phyloP scores from a whole-genome alignment of 805 yeast genomes.

The Kodamaea leandrae region DNA sequence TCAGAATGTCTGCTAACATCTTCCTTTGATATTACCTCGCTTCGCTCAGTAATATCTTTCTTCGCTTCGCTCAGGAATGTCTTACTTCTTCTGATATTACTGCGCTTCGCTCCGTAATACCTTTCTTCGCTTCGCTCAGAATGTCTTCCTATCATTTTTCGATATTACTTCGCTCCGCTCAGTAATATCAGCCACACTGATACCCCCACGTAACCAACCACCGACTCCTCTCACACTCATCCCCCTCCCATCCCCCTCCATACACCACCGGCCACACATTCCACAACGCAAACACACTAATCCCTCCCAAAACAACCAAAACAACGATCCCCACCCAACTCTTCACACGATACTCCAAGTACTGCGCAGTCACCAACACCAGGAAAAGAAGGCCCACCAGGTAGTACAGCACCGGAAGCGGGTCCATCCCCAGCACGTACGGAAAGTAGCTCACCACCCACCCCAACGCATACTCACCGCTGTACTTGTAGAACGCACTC shows the following conservation, averaged over 20 bases:
- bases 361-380: conserved; percentile 43
- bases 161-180: not conserved
- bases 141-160: not conserved
- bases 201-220: conserved; percentile 44
- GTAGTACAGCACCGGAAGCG: conserved; percentile 17
- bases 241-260: conserved; percentile 46
- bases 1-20: too few relatives aligned
- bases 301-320: conserved; percentile 18
- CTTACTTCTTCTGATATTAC: not conserved
- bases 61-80: too few relatives aligned
- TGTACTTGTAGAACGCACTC: conserved; percentile 18
- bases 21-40: too few relatives aligned
- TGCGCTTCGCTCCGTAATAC: not conserved
- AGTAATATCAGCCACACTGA: conserved; percentile 30
- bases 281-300: conserved; percentile 25
- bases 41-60: not conserved
- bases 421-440: conserved; percentile 41
- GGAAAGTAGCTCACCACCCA: conserved; percentile 61
- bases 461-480: conserved; percentile 48
- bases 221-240: conserved; percentile 35
- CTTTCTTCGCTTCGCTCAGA: too few relatives aligned
- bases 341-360: conserved; percentile 32
- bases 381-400: conserved; percentile 44
- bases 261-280: conserved; percentile 41
- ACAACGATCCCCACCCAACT: conserved; percentile 19